A percentile compares a stretch with the other conserved stretches of the same genome.
Conservation (phyloP, 2,329 filamentous ascomycete species). For the Colletotrichum gigasporum region DNA sequence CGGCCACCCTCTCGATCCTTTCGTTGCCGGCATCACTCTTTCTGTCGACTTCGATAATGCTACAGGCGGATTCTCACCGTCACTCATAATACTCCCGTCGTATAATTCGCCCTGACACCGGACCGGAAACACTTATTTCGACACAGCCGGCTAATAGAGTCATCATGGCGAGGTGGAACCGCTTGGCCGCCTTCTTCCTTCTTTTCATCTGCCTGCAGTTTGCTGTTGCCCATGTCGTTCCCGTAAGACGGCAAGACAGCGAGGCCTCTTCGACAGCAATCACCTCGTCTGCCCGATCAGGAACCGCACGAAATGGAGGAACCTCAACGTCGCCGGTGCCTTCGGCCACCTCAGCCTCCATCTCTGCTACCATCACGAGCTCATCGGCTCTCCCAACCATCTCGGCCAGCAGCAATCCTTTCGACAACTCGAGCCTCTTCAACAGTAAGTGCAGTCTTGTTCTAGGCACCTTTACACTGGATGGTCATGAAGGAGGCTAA, state of each 20-base stretch:
- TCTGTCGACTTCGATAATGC: conserved; percentile 11
- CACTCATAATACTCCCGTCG: neutral
- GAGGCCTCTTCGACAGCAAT: conserved; percentile 34
- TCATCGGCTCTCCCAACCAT: conserved; percentile 19
- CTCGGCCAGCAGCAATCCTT: conserved; percentile 29
- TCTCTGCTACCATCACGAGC: conserved; percentile 7
- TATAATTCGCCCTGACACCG: neutral
- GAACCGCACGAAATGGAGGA: conserved; percentile 1
- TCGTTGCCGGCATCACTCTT: conserved; percentile 10
- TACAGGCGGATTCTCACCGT: conserved; percentile 1
- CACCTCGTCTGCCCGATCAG: conserved; percentile 19
- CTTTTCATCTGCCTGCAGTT: conserved; percentile 49
- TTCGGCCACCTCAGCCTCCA: neutral
- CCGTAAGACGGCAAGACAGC: conserved; percentile 46
- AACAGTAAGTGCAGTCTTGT: conserved; percentile 41
- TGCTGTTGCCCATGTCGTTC: conserved; percentile 43
- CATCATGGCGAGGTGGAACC: conserved; percentile 38
- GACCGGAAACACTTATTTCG: neutral
- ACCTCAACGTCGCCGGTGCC: neutral
- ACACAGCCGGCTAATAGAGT: neutral
- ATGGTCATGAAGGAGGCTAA: neutral
- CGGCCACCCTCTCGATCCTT: neutral
- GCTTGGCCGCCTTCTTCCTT: conserved; percentile 50
- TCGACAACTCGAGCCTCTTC: conserved; percentile 42
- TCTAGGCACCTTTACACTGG: neutral